Base-by-base conservation (phyloP, 2,329 filamentous ascomycete genomes). In the Fusarium domesticum region DNA sequence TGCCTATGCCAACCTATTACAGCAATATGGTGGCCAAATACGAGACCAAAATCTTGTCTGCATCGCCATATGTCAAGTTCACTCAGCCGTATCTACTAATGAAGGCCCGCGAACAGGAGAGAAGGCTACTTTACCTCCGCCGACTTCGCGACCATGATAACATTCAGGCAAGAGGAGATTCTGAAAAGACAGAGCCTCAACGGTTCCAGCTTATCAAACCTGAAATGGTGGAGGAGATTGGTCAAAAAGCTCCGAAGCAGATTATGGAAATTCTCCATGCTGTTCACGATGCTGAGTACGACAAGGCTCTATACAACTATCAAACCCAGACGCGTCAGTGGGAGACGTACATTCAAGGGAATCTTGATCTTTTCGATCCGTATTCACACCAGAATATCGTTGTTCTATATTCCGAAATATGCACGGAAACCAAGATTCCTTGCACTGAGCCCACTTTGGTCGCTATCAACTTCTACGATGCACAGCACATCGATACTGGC, bases 301-400 rank as follows among this genome's bases (percentile, higher is more conserved):
- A 98, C 64, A 95, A 93, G 67, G 91, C 92, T 2, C 71, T 95
- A 25, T 89, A 96, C 67, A 90, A 91, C 57, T 98, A 97, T 63
- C 82, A 90, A 64, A 96, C 89, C 0, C 92, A 97, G 63, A 96
- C 90, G 44, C 82, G 89, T 20, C 91, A 96, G 57, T 98, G 93
- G 93, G 93, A 98, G 63, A 88, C 89, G 19, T 96, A 96, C 59
- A 85, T 96, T 17, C 84, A 92, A 39, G 89, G 89, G 12, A 95
- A 93, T 55, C 74, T 87, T 23, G 87, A 95, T 60, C 76, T 97
- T 2, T 98, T 96, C 57, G 90, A 98, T 62, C 93, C 95, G 0
- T 93, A 90, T 62, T 87, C 89, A 1, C 95, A 98, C 61, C 93
- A 98, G 61, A 96, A 93, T 60, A 96, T 98, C 47, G 89, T 95